Base-by-base conservation (phyloP, 208 protist genomes). In the Herpetomonas samuelpessoai region DNA sequence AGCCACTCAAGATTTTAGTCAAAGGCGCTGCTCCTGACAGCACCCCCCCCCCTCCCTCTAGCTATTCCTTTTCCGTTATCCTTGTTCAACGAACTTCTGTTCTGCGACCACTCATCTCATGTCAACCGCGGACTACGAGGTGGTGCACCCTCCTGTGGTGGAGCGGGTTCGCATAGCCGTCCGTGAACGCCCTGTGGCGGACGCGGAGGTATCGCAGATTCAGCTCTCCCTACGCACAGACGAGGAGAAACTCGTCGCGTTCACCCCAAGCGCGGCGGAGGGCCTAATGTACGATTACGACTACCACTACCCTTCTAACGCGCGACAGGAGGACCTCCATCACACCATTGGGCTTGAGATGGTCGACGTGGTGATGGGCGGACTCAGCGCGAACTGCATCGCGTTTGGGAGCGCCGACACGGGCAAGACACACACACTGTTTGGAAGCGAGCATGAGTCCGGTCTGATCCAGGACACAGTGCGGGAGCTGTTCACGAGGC, bases 261-360 rank as follows among this genome's bases (percentile, higher is more conserved):
- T 91, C 52, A 66, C 83, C 0, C 86, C 86, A 2, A 61, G 65
- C 27, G 53, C 72, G 21, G 39, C 55, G 7, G 74, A 89, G 55
- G 91, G 88, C 25, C 74, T 94, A 28, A 83, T 93, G 83, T 96
- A 94, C 63, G 75, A 95, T 76, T 95, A 88, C 44, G 91, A 96
- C 68, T 96, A 92, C 68, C 92, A 82, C 60, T 95, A 88, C 59
- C 83, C 91, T 1, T 70, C 78, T 44, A 76, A 83, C 26, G 63
- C 86, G n/a, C 80, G 76, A 6, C 86, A 93, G 56, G 65, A 86
- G 7, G 83, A 93, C 45, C 51, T 96, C 10, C 84, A 86, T 59
- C 57, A 66, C 38, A 91, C 85, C 14, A 90, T 96, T 35, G 91
- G 91, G 1, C 47, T 75, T 39, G 81, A 91, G 61, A 92, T 96